Evolutionary conservation across 306 rosid species (phyloP), one percentile per base, ranked within the genome.

Genomic region (Citrullus amarus): DNA sequence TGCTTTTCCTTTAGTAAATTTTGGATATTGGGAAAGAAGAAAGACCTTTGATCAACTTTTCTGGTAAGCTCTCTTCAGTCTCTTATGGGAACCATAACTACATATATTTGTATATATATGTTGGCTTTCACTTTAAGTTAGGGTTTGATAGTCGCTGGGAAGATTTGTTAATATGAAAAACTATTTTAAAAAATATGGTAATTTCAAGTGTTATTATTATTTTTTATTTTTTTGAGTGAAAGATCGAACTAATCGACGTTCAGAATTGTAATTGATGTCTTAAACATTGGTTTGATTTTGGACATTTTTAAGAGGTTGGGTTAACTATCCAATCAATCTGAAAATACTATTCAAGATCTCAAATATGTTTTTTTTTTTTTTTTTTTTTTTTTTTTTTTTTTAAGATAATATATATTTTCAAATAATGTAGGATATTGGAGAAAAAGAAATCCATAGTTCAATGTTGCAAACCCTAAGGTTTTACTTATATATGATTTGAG

Each of bases 1-100:
- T 72, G 9, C 86, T 88, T 90, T 90, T 68, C 82, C 78, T 54
- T 54, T 53, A 6, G 4, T 12, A 28, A 43, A 43, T 20, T 62
- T 62, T 69, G 75, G 75, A 44, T 44, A n/a, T 44, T 41, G 12
- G 10, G 10, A 41, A 25, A 11, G 36, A 69, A 1, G 9, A 53
- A 53, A 69, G 11, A n/a, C 14, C 38, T 44, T n/a, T 39, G 73
- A 18, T 69, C 56, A 69, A 44, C 55, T 44, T 68, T 44, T 41
- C 34, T 22, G 75, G 75, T 69, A 69, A 69, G 75, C 51, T 67
- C 16, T n/a, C 48, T 38, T 17, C 53, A 39, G 8, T 39, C 73
- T 67, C 59, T 55, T 55, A 55, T 16, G 7, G n/a, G 57, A 20
- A 4, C 17, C 20, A 53, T 53, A 53, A 48, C 54, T 48, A 16